Base-by-base conservation (phyloP, 2,329 filamentous ascomycete genomes). In the Hortaea werneckii region DNA sequence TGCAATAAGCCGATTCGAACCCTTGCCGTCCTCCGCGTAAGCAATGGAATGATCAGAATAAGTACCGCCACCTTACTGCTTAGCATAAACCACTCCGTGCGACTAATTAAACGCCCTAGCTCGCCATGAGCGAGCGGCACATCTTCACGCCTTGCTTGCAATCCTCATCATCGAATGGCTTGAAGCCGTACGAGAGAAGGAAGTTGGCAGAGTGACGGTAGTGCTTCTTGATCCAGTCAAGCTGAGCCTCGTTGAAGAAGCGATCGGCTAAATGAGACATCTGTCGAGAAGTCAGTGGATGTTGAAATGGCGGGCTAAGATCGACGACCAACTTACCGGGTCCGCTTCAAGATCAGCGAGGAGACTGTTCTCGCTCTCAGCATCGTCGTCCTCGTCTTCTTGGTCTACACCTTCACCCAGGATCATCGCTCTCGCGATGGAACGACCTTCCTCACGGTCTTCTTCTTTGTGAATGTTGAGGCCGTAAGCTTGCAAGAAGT, bases 321-420 rank as follows among this genome's bases (percentile, higher is more conserved):
- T 20, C 20, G 20, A 20, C 20, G 4, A 20, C 20, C 20, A n/a
- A 4, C 32, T 35, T n/a, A 35, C 32, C 6, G 51, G 51, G 11
- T 53, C 49, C 27, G 26, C 30, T 13, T 50, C 50, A 1, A 52
- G 10, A 2, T 54, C 47, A 5, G 27, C 34, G 5, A 44, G 44
- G 37, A 50, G 50, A 11, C 37, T 13, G 27, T 49, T 37, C 11
- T 44, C 39, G 13, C 30, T 20, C 10, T 39, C 37, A 11, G 12
- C 32, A 9, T 45, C 42, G 4, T 44, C 29, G 67, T 72, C n/a
- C n/a, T n/a, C 10, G 10, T 39, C 10, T 8, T 39, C 37, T 8
- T 26, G 8, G 10, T 8, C 13, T 60, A 79, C 8, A 71, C 74
- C 2, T 80, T 82, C 56, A 64, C 72, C 26, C 73, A 79, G 53